Evolutionary conservation across 371 early-diverging fungal genomes (phyloP).

Genomic region (Mortierella sp.): DNA sequence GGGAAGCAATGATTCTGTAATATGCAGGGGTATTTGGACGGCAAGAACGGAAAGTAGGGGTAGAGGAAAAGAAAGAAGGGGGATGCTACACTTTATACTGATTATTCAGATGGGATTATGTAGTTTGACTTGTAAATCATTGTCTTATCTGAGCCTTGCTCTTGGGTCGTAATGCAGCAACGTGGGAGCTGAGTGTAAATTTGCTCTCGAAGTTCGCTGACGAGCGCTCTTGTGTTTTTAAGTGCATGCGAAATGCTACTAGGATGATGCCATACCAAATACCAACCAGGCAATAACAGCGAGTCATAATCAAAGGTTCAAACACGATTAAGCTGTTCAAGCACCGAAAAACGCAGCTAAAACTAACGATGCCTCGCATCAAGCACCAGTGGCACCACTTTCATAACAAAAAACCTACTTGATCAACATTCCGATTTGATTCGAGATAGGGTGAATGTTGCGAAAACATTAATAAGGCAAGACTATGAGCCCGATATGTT

Average conservation of each 20-base stretch:
- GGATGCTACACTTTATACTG: neutral
- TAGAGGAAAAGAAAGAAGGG: neutral
- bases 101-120: neutral
- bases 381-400: neutral
- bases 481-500: neutral
- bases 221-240: neutral
- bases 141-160: neutral
- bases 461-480: neutral
- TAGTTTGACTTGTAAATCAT: neutral
- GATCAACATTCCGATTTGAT: neutral
- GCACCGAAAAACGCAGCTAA: too few relatives aligned
- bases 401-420: neutral
- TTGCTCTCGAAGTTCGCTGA: neutral
- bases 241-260: slow-evolving; percentile 11
- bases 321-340: neutral
- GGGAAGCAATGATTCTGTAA: neutral
- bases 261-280: slow-evolving; percentile 9
- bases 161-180: neutral
- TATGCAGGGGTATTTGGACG: neutral
- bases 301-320: neutral
- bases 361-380: too few relatives aligned
- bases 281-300: slow-evolving; percentile 6
- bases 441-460: neutral
- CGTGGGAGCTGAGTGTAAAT: slow-evolving; percentile 21
- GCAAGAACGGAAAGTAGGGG: neutral